phyloP scores from a whole-genome alignment of 768 basidiomycete species.

The Hypsizygus marmoreus region DNA sequence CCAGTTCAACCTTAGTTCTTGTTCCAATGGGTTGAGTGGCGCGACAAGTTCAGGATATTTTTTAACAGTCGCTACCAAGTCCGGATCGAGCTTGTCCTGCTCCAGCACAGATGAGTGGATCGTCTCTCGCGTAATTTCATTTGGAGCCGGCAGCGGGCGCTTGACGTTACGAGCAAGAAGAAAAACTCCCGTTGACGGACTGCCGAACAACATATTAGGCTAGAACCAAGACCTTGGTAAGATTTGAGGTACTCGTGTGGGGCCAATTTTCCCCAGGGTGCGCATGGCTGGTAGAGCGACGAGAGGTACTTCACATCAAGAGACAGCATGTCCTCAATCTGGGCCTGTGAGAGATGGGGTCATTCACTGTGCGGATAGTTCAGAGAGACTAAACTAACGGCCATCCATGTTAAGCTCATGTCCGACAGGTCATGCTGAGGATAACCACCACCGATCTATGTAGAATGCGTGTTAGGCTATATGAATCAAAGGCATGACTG shows the following conservation, averaged over 20 bases:
- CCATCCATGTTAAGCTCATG: constrained; percentile 65
- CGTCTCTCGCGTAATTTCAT: constrained; percentile 55
- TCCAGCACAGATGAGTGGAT: constrained; percentile 62
- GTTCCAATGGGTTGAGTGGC: constrained; percentile 52
- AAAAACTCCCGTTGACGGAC: constrained; percentile 59
- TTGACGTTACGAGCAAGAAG: constrained; percentile 42
- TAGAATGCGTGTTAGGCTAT: not conserved
- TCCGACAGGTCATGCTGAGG: constrained; percentile 68
- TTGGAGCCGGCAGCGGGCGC: constrained; percentile 47
- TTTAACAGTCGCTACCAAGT: constrained; percentile 35
- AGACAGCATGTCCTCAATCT: constrained; percentile 55
- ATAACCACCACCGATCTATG: constrained; percentile 72
- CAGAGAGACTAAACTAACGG: too few relatives aligned
- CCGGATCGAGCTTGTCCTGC: constrained; percentile 37
- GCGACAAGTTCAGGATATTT: constrained; percentile 46
- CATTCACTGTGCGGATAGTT: not conserved
- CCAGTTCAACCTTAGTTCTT: constrained; percentile 51
- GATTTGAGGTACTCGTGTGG: constrained; percentile 56
- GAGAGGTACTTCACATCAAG: constrained; percentile 56
- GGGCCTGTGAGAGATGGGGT: constrained; percentile 40
- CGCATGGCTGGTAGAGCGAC: constrained; percentile 50
- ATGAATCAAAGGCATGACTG: not conserved
- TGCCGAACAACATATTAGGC: constrained; percentile 22
- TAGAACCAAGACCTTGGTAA: not conserved
- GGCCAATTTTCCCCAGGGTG: constrained; percentile 60